Conservation (phyloP, 495 filamentous ascomycete genomes). For the Thermothielavioides terrestris region DNA sequence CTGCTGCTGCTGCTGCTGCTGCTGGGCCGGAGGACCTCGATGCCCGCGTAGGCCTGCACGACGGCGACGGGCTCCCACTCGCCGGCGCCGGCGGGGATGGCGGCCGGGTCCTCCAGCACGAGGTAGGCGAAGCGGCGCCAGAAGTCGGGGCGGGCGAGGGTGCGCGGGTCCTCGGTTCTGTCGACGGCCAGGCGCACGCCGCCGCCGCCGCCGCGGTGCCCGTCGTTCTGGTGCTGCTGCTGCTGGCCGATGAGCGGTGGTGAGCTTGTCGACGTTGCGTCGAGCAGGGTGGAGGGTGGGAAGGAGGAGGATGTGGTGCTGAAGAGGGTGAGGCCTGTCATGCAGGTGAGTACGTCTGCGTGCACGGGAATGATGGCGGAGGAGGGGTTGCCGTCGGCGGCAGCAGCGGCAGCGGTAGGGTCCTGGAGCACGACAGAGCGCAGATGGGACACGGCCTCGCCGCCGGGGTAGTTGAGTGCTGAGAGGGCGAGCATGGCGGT, state of each 20-base stretch:
- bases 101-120: slow-evolving; percentile 57
- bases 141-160: slow-evolving; percentile 54
- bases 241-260: background rate
- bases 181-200: slow-evolving; percentile 38
- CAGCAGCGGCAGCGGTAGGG: background rate
- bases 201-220: background rate
- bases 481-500: slow-evolving; percentile 60
- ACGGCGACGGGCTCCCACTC: slow-evolving; percentile 64
- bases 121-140: slow-evolving; percentile 80
- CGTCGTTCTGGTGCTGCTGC: too few relatives aligned
- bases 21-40: slow-evolving; percentile 53
- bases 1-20: too few relatives aligned
- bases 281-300: background rate
- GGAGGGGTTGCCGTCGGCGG: slow-evolving; percentile 21
- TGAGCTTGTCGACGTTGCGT: too few relatives aligned
- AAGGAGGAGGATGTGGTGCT: slow-evolving; percentile 27
- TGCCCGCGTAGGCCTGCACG: slow-evolving; percentile 61
- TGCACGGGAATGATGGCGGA: slow-evolving; percentile 47
- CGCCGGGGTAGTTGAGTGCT: slow-evolving; percentile 83
- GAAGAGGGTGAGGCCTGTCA: slow-evolving; percentile 91
- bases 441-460: slow-evolving; percentile 53
- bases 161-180: slow-evolving; percentile 52
- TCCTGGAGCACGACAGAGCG: slow-evolving; percentile 39
- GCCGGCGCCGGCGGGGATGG: slow-evolving; percentile 42
- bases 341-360: slow-evolving; percentile 80